phyloP scores from a whole-genome alignment of 129 eudicot genomes.

The Erigeron canadensis region DNA sequence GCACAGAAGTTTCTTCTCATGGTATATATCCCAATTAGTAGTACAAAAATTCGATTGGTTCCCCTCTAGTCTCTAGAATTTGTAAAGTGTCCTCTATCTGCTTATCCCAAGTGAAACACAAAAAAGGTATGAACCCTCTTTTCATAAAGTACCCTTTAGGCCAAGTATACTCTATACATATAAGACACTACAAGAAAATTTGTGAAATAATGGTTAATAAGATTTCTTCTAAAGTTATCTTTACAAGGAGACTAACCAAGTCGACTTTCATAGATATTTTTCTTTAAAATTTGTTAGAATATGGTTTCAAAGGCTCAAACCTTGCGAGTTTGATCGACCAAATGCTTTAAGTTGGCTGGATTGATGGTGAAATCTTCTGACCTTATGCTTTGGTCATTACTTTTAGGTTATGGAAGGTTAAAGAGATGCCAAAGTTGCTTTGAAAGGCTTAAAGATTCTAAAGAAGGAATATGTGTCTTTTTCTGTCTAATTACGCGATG shows the following conservation, averaged over 20 bases:
- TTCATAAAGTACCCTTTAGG: too few species aligned
- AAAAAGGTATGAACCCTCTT: too few species aligned
- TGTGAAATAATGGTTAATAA: too few species aligned
- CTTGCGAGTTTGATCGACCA: background rate
- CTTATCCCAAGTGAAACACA: too few species aligned
- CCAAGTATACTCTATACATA: too few species aligned
- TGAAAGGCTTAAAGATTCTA: constrained; percentile 7
- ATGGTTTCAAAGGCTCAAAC: background rate
- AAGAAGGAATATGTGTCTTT: constrained; percentile 11
- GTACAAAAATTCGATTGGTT: background rate
- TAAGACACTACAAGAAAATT: too few species aligned
- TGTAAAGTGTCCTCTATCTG: too few species aligned
- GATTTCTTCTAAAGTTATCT: too few species aligned
- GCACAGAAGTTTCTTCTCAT: background rate
- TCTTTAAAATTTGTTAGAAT: background rate
- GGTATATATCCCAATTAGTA: background rate
- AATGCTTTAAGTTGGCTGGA: background rate
- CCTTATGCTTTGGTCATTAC: background rate
- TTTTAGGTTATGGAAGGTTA: background rate
- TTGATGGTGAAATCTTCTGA: constrained; percentile 15
- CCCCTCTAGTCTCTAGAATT: background rate
- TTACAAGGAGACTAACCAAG: too few species aligned
- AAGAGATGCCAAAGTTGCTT: constrained; percentile 12
- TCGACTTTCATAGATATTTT: too few species aligned
- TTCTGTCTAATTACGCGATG: constrained; percentile 11